Base-by-base conservation (phyloP, 305 asterid species). In the Fraxinus angustifolia region DNA sequence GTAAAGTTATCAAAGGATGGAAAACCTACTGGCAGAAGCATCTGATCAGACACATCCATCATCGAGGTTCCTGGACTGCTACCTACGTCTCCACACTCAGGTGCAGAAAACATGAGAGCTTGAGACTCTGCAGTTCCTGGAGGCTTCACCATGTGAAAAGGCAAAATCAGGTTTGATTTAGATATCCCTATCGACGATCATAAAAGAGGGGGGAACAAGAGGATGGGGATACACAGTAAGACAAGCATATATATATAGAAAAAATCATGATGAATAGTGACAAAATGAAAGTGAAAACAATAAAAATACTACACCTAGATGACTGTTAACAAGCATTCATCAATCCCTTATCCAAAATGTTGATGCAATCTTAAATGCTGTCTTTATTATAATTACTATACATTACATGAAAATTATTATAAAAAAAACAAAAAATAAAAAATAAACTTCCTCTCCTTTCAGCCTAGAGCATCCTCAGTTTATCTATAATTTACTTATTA, bases 111-210 rank as follows among this genome's bases (percentile, higher is more conserved):
- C 83, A 84, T 75, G 70, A 83, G 85, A 86, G 90, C 90, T 83
- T 88, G 98, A 83, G 97, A 88, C 86, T 92, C 98, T 8, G 90
- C 98, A 85, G 92, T 87, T 85, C 98, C 97, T 82, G 99, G 99
- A 86, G 97, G 99, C 99, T 96, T 90, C 92, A 91, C 81, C 85
- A 84, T 50, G 84, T 77, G 86, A 89, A 83, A 82, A 77, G 79
- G 84, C 73, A 70, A 84, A 71, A 34, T 72, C 35, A 76, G 79
- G 78, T 78, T 62, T 73, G 40, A 78, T 40, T 71, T 19, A 36
- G 28, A 68, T 73, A 79, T 62, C 77, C 82, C 80, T 14, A 36
- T 12, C 0, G 23, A 23, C 19, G 17, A 72, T 38, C 65, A 62
- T 78, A 23, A 40, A 62, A 19, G 36, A 26, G 33, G 28, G 45